These are phyloP conservation scores for Dendrostoma leiphaemia DNA, from an alignment of 2,329 filamentous ascomycete genomes.

Conservation along the genomic window DNA sequence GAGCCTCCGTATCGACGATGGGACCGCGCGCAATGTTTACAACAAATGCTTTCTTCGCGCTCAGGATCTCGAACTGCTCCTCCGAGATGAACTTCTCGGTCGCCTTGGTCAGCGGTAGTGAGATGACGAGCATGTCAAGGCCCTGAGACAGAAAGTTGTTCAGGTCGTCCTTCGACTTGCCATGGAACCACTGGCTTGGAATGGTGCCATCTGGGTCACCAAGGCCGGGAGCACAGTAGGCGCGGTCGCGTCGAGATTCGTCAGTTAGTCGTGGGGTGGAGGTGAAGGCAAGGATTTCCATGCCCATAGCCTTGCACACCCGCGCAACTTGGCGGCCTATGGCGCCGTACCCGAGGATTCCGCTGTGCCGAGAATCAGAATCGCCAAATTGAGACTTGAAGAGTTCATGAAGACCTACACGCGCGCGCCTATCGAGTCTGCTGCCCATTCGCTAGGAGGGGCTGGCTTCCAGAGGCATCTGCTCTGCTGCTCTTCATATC, in stretches of 20 bases:
- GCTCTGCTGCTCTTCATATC: conserved; percentile 29
- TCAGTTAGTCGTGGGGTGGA: conserved; percentile 56
- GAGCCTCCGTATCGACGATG: conserved; percentile 39
- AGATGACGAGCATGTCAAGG: conserved; percentile 41
- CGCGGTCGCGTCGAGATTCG: conserved; percentile 53
- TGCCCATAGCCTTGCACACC: conserved; percentile 58
- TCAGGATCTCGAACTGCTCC: conserved; percentile 38
- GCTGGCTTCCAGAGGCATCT: conserved; percentile 26
- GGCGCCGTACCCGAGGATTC: conserved; percentile 41
- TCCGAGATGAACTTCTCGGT: conserved; percentile 42
- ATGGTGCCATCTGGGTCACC: conserved; percentile 40
- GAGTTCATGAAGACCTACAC: conserved; percentile 1
- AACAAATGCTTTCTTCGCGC: conserved; percentile 50
- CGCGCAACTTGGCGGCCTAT: conserved; percentile 41
- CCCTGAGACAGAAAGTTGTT: conserved; percentile 41
- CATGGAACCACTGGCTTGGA: conserved; percentile 40
- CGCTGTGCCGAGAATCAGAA: conserved; percentile 16
- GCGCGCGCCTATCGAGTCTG: conserved; percentile 11
- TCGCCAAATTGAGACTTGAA: not conserved
- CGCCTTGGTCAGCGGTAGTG: conserved; percentile 35
- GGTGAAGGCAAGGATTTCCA: conserved; percentile 67
- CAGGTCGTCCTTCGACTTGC: conserved; percentile 29
- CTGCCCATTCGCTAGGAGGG: not conserved
- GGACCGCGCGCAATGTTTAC: conserved; percentile 62
- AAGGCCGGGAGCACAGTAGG: conserved; percentile 65